Conservation (phyloP, 441 rosid species). For the Jatropha podagrica region DNA sequence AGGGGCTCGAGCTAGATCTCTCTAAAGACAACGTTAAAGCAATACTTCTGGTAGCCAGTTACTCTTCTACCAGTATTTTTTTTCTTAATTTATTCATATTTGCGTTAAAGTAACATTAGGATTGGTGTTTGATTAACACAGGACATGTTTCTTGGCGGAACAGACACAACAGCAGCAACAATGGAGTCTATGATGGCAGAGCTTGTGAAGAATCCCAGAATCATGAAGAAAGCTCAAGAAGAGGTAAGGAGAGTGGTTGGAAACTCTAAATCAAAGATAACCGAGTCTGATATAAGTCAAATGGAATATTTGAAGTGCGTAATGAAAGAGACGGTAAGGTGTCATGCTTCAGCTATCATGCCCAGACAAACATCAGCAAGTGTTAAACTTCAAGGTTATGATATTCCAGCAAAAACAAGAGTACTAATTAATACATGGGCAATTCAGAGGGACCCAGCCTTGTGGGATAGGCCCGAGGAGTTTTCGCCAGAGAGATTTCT, state of each 20-base stretch:
- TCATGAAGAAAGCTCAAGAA: constrained; percentile 31
- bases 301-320: constrained; percentile 14
- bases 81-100: not conserved
- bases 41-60: constrained; percentile 24
- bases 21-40: constrained; percentile 34
- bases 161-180: constrained; percentile 24
- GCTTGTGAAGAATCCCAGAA: constrained; percentile 29
- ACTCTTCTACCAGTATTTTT: not conserved
- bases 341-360: constrained; percentile 12
- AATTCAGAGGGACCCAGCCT: constrained; percentile 12
- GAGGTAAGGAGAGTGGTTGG: constrained; percentile 27
- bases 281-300: constrained; percentile 1
- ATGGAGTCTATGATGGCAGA: constrained; percentile 39
- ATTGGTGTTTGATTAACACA: not conserved
- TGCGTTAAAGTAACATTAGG: not conserved
- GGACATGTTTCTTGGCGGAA: constrained; percentile 39
- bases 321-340: constrained; percentile 9
- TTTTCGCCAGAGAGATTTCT: constrained; percentile 19
- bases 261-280: constrained; percentile 5
- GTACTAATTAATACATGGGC: constrained; percentile 6
- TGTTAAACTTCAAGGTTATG: constrained; percentile 9
- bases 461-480: constrained; percentile 14
- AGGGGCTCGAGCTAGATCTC: constrained; percentile 28
- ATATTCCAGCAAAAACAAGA: constrained; percentile 18
- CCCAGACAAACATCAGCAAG: constrained; percentile 16